phyloP scores from a whole-genome alignment of 2,329 filamentous ascomycete genomes.

The Paracorniculantispora psalliotae region DNA sequence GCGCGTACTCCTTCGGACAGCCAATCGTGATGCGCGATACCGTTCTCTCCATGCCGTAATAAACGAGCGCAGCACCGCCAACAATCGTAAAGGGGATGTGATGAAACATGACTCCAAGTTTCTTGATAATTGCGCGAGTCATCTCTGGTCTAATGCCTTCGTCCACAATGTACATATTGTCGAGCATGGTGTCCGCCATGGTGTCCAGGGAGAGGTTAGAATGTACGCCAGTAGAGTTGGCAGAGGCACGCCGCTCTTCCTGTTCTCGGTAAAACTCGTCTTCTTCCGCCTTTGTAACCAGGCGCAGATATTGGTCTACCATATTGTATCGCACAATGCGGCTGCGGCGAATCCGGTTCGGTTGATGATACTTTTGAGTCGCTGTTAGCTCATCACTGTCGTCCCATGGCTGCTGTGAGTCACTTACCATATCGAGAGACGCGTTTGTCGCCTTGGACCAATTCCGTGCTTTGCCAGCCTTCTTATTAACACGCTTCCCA shows the following conservation, averaged over 20 bases:
- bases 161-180: background rate
- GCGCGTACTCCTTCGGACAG: slow-evolving; percentile 31
- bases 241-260: background rate
- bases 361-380: too few relatives aligned
- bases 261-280: background rate
- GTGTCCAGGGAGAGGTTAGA: too few relatives aligned
- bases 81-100: slow-evolving; percentile 43
- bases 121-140: slow-evolving; percentile 27
- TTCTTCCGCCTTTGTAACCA: background rate
- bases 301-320: background rate
- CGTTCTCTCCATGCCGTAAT: slow-evolving; percentile 35
- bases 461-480: background rate
- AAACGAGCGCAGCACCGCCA: slow-evolving; percentile 40
- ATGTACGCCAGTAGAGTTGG: too few relatives aligned
- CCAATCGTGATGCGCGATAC: slow-evolving; percentile 35
- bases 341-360: background rate
- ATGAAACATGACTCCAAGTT: slow-evolving; percentile 24
- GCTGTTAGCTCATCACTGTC: background rate
- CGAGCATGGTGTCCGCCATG: background rate
- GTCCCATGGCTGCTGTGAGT: too few relatives aligned
- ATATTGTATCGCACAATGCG: background rate
- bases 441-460: background rate
- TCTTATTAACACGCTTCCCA: background rate
- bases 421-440: background rate
- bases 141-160: background rate